Percentiles rank a stretch among this genome's conserved stretches.
Conservation (phyloP, 1,284 basidiomycete species). For the Testicularia cyperi region DNA sequence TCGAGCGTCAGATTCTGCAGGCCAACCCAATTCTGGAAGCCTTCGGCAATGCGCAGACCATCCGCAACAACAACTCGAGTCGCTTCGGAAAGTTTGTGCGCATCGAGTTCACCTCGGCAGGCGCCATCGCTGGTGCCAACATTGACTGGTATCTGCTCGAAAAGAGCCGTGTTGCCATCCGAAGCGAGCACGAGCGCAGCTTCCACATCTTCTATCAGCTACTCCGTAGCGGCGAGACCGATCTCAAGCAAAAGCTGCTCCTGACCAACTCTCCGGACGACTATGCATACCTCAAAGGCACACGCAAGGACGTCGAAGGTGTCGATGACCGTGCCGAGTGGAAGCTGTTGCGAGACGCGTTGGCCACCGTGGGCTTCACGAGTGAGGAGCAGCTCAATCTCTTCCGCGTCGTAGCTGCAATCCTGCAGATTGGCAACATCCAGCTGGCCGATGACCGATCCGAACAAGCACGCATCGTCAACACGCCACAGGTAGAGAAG, state of each 20-base stretch:
- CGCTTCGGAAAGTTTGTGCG: constrained; percentile 96
- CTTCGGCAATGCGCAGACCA: constrained; percentile 98
- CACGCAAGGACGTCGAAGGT: constrained; percentile 85
- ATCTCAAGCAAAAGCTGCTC: constrained; percentile 67
- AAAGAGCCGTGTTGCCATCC: constrained; percentile 78
- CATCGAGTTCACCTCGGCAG: constrained; percentile 89
- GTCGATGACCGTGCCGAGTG: constrained; percentile 91
- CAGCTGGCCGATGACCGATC: constrained; percentile 76
- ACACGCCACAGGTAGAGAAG: constrained; percentile 67
- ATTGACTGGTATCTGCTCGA: constrained; percentile 99
- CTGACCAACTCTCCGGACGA: constrained; percentile 72
- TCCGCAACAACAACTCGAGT: constrained; percentile 98
- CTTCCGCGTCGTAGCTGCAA: constrained; percentile 88
- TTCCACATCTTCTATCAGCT: constrained; percentile 98
- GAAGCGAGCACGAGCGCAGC: constrained; percentile 69
- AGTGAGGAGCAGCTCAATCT: constrained; percentile 83
- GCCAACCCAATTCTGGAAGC: constrained; percentile 98
- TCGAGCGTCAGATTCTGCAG: constrained; percentile 95
- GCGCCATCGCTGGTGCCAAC: constrained; percentile 94
- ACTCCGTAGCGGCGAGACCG: constrained; percentile 50
- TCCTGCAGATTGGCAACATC: constrained; percentile 95
- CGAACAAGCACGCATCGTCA: constrained; percentile 79
- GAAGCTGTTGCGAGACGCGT: constrained; percentile 74
- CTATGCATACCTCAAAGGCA: constrained; percentile 89
- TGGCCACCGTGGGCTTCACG: constrained; percentile 85